Evolutionary conservation across 768 basidiomycete genomes (phyloP), one percentile per base, ranked within the genome.

Genomic region (Kwoniella bestiolae): DNA sequence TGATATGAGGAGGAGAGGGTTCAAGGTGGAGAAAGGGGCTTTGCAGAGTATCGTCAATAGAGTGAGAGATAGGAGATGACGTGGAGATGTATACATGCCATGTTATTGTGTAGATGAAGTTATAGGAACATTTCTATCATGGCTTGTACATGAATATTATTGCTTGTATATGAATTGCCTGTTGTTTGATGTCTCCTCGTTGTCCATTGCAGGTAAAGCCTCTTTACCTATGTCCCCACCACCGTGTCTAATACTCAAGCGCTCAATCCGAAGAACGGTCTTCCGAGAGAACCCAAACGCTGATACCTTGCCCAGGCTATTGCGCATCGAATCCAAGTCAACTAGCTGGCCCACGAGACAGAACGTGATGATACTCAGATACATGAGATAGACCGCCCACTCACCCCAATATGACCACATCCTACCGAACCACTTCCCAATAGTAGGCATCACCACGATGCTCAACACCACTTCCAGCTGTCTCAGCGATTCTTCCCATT

Each of bases 401-500:
- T 79, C 72, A 94, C 93, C 87, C 87, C 90, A 90, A 75, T 92
- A 86, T 71, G 90, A 91, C 86, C 90, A 92, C 78, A 86, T 86
- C 75, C 94, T 85, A 31, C 94, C 94, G 35, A 94, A 77, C 86
- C 88, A 95, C 79, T 91, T 94, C 58, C 94, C 94, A 64, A 93
- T 79, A 82, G 88, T 90, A 2, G 94, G 94, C 63, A 96, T 83
- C 50, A 94, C 83, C 26, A 94, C 89, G 62, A 92, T 84, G 38
- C 90, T 86, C 57, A 91, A 81, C 21, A 95, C 86, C 77, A 92
- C 86, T 77, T 90, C 88, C 49, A 96, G 85, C 79, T 96, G 92
- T 66, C 88, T 83, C 55, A 95, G 75, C 74, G 90, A 91, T 80
- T 96, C 94, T 74, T 93, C 89, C 94, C 94, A 95, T 83, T 96